A percentile compares a stretch with the other conserved stretches of the same genome.
These are phyloP conservation scores for Seiridium unicorne DNA, from an alignment of 2,329 filamentous ascomycete genomes.

Conservation along the genomic window DNA sequence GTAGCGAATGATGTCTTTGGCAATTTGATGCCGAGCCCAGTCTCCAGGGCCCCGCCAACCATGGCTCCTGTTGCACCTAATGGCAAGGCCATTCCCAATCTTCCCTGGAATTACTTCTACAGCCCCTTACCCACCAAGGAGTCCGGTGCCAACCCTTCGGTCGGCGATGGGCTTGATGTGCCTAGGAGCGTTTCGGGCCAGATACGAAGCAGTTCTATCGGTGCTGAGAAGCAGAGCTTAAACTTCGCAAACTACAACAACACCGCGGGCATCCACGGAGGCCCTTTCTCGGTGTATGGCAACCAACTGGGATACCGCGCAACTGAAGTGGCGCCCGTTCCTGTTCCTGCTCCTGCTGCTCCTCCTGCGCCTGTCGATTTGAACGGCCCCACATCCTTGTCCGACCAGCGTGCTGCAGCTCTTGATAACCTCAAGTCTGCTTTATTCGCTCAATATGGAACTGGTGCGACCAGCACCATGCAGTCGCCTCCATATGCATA, in stretches of 20 bases:
- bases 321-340: not conserved
- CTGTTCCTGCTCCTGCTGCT: not conserved
- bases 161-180: conserved; percentile 16
- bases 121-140: conserved; percentile 21
- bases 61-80: conserved; percentile 26
- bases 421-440: conserved; percentile 9
- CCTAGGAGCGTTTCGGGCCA: conserved; percentile 21
- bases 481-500: not conserved
- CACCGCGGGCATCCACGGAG: not conserved
- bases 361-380: not conserved
- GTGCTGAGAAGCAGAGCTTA: conserved; percentile 7
- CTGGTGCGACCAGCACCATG: not conserved
- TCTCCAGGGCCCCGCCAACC: conserved; percentile 27
- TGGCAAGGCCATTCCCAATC: conserved; percentile 24
- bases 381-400: conserved; percentile 2
- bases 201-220: conserved; percentile 15
- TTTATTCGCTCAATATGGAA: conserved; percentile 10
- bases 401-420: conserved; percentile 5
- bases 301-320: not conserved
- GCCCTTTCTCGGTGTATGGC: not conserved
- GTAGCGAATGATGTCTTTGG: conserved; percentile 52
- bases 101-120: conserved; percentile 53
- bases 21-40: conserved; percentile 31
- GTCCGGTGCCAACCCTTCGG: conserved; percentile 18
- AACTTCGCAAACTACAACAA: not conserved